Conservation (phyloP, 1,284 basidiomycete genomes). For the Cystobasidium slooffiae region DNA sequence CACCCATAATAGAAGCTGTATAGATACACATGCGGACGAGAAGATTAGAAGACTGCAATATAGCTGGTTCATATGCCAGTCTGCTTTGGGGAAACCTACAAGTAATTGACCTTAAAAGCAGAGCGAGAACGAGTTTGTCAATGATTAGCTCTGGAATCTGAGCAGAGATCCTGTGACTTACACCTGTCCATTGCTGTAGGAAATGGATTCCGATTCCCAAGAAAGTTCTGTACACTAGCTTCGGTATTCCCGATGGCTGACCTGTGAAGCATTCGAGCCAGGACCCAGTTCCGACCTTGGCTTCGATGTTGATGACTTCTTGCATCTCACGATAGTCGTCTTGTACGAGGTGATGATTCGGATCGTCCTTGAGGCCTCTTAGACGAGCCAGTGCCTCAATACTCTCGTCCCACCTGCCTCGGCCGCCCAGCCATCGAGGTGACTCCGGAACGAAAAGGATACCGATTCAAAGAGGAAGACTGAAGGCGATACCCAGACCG, state of each 20-base stretch:
- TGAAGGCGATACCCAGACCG: slow-evolving; percentile 72
- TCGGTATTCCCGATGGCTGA: slow-evolving; percentile 10
- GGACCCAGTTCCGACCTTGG: slow-evolving; percentile 52
- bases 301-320: slow-evolving; percentile 51
- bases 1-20: slow-evolving; percentile 6
- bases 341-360: slow-evolving; percentile 60
- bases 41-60: too few relatives aligned
- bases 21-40: too few relatives aligned
- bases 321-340: slow-evolving; percentile 56
- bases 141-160: too few relatives aligned
- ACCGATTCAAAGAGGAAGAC: slow-evolving; percentile 67
- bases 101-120: too few relatives aligned
- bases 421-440: slow-evolving; percentile 15
- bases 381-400: not conserved
- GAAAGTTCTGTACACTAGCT: slow-evolving; percentile 65
- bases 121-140: too few relatives aligned
- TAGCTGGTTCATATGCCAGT: too few relatives aligned
- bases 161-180: too few relatives aligned
- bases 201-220: slow-evolving; percentile 72
- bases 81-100: too few relatives aligned
- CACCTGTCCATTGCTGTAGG: slow-evolving; percentile 74
- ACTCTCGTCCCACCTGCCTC: slow-evolving; percentile 8
- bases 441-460: slow-evolving; percentile 65
- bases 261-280: slow-evolving; percentile 69
- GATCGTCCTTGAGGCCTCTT: slow-evolving; percentile 37